Percentiles rank a stretch among this genome's conserved stretches.
phyloP scores from a whole-genome alignment of 129 eudicot species.

The Oenanthe sinensis region DNA sequence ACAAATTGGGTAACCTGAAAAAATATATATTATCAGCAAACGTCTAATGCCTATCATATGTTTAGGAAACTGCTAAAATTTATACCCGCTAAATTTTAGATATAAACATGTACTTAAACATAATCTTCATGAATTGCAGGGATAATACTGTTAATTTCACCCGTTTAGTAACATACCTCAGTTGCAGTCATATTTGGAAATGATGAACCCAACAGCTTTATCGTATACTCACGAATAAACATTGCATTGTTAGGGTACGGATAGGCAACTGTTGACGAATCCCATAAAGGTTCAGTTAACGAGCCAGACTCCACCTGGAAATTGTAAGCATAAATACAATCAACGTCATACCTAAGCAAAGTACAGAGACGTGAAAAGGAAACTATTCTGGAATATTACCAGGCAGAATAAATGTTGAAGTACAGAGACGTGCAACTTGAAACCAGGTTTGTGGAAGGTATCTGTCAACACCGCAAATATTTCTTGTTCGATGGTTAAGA shows the following conservation, averaged over 20 bases:
- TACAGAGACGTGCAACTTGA: slow-evolving; percentile 88
- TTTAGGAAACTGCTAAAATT: not conserved
- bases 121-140: not conserved
- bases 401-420: slow-evolving; percentile 78
- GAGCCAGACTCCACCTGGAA: slow-evolving; percentile 73
- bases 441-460: slow-evolving; percentile 99
- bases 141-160: not conserved
- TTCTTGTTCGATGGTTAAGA: slow-evolving; percentile 88
- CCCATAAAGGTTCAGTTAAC: slow-evolving; percentile 90
- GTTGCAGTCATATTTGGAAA: slow-evolving; percentile 85
- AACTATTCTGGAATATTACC: slow-evolving; percentile 34
- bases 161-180: slow-evolving; percentile 42
- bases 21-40: not conserved
- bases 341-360: not conserved
- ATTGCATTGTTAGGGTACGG: slow-evolving; percentile 69
- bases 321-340: not conserved
- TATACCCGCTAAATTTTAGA: not conserved
- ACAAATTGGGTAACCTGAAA: slow-evolving; percentile 82
- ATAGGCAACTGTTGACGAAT: slow-evolving; percentile 59
- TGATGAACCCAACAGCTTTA: slow-evolving; percentile 84
- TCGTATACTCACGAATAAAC: slow-evolving; percentile 87
- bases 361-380: too few species aligned
- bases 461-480: slow-evolving; percentile 97
- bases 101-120: not conserved
- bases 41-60: not conserved